Conservation (phyloP, 371 early-diverging fungal species). For the Circinella umbellata region DNA sequence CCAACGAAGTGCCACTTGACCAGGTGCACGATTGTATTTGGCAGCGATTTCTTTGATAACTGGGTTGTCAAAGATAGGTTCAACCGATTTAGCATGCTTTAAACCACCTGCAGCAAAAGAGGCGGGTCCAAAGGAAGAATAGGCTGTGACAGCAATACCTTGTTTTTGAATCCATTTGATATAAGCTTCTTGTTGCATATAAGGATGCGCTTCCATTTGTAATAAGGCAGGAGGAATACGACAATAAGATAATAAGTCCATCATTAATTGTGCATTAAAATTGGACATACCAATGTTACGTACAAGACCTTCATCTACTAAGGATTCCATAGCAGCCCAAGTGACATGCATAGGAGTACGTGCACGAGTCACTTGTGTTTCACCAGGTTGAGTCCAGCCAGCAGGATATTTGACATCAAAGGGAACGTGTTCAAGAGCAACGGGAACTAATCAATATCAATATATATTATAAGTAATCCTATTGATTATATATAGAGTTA, state of each 20-base stretch:
- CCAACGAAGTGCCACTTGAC: conserved; percentile 66
- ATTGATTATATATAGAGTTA: neutral
- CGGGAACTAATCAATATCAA: conserved; percentile 21
- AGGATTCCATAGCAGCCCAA: conserved; percentile 37
- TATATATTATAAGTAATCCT: neutral
- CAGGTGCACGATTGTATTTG: conserved; percentile 40
- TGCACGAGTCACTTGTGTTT: conserved; percentile 24
- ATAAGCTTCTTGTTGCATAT: conserved; percentile 57
- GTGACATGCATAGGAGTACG: conserved; percentile 38
- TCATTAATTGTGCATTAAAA: conserved; percentile 46
- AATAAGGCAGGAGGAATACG: conserved; percentile 50
- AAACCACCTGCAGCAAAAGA: conserved; percentile 56
- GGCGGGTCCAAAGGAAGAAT: conserved; percentile 66
- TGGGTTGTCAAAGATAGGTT: conserved; percentile 41
- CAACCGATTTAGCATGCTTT: conserved; percentile 31
- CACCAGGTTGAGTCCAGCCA: conserved; percentile 37
- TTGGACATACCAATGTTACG: conserved; percentile 63
- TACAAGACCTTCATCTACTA: conserved; percentile 30
- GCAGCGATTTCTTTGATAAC: conserved; percentile 46
- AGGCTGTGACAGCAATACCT: conserved; percentile 64
- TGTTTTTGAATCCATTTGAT: conserved; percentile 40
- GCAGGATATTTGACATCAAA: conserved; percentile 28
- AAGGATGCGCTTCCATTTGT: conserved; percentile 77
- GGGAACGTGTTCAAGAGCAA: conserved; percentile 33
- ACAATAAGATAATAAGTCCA: conserved; percentile 54